Evolutionary conservation across 192 early-diverging fungal species (phyloP).

Genomic region (Radiomyces spectabilis): DNA sequence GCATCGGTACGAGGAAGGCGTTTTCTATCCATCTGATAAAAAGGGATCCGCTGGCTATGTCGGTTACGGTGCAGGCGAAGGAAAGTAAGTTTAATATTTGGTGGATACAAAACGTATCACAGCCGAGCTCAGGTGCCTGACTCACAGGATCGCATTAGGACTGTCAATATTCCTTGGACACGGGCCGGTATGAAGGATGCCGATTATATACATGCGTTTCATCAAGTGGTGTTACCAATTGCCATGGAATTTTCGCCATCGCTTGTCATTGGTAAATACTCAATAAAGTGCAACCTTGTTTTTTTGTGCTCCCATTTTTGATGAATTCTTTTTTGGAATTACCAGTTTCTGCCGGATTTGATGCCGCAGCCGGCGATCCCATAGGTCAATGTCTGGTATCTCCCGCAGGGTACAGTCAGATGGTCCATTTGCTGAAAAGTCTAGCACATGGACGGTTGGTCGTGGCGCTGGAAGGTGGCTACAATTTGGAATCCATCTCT

Average conservation of each 20-base stretch:
- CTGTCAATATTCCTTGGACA: constrained; percentile 87
- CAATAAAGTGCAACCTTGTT: background rate
- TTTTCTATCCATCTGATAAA: constrained; percentile 68
- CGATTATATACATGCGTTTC: constrained; percentile 85
- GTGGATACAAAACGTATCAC: too few relatives aligned
- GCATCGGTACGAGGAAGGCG: constrained; percentile 74
- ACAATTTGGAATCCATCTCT: constrained; percentile 70
- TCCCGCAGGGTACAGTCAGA: constrained; percentile 75
- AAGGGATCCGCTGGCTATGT: constrained; percentile 47
- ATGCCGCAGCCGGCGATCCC: constrained; percentile 77
- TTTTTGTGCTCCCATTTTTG: constrained; percentile 5
- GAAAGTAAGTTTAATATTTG: constrained; percentile 47
- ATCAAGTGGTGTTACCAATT: constrained; percentile 73
- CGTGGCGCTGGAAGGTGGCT: constrained; percentile 81
- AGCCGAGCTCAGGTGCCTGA: too few relatives aligned
- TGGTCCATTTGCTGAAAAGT: constrained; percentile 75
- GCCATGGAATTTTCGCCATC: constrained; percentile 78
- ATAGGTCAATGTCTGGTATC: constrained; percentile 78
- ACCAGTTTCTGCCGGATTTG: constrained; percentile 83
- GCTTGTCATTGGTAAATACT: constrained; percentile 51
- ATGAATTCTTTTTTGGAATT: background rate
- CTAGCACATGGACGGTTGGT: constrained; percentile 69
- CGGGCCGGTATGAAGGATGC: constrained; percentile 65
- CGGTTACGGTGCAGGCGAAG: constrained; percentile 50
- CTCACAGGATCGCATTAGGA: too few relatives aligned